These are phyloP conservation scores for Paracamarosporium sp. DNA, from an alignment of 2,329 filamentous ascomycete species.

Conservation along the genomic window DNA sequence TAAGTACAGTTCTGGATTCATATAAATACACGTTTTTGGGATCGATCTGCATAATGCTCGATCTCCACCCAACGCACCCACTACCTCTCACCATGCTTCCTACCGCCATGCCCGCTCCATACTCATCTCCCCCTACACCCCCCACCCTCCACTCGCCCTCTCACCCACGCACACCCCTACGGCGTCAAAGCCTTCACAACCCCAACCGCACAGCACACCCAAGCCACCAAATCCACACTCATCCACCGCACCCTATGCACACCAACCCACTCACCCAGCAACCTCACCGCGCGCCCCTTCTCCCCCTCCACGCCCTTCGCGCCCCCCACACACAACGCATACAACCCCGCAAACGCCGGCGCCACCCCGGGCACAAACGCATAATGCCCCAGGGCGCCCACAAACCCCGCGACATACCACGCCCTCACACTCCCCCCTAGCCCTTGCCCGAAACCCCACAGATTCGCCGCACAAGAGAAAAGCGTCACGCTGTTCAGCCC, in stretches of 20 bases:
- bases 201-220: constrained; percentile 25
- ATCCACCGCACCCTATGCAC: constrained; percentile 26
- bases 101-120: no score
- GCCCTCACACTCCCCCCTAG: constrained; percentile 4
- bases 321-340: constrained; percentile 18
- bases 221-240: constrained; percentile 32
- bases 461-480: constrained; percentile 17
- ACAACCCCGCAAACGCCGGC: constrained; percentile 17
- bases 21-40: neutral
- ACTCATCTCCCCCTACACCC: no score
- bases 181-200: constrained; percentile 14
- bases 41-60: no score
- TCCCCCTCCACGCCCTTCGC: constrained; percentile 3
- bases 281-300: constrained; percentile 12
- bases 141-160: no score
- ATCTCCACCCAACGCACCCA: no score
- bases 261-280: constrained; percentile 26
- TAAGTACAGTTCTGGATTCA: neutral
- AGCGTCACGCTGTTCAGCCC: constrained; percentile 25
- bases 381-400: constrained; percentile 26
- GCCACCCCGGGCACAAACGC: constrained; percentile 26
- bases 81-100: no score
- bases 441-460: constrained; percentile 14
- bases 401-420: constrained; percentile 20
- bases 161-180: no score